A percentile compares a stretch with the other conserved stretches of the same genome.
Conservation (phyloP, 2,329 filamentous ascomycete genomes). For the Venturia pyrina region DNA sequence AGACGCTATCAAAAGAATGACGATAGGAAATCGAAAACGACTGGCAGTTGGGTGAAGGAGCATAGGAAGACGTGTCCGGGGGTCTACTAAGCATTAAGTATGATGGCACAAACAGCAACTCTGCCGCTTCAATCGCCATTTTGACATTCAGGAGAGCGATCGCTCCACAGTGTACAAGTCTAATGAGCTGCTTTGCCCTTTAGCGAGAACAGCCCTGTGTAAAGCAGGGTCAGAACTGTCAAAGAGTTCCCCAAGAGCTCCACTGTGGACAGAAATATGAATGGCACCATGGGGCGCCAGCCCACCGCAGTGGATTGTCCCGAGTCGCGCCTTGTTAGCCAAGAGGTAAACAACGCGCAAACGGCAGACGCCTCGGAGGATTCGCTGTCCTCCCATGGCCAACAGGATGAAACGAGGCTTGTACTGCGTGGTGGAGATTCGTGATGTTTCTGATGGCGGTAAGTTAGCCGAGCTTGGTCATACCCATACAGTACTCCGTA, state of each 20-base stretch:
- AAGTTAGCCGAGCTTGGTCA: not conserved
- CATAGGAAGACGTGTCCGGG: not conserved
- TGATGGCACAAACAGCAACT: not conserved
- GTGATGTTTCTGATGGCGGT: not conserved
- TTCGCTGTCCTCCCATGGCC: not conserved
- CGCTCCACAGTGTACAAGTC: not conserved
- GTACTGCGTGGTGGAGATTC: not conserved
- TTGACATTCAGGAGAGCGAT: not conserved
- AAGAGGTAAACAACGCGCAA: not conserved
- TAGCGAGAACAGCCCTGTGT: not conserved
- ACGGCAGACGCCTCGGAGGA: not conserved
- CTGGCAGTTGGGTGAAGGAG: not conserved
- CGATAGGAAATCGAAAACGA: not conserved
- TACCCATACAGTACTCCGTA: not conserved
- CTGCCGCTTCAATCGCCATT: not conserved
- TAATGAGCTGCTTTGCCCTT: not conserved
- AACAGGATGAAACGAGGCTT: not conserved
- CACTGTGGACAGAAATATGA: not conserved
- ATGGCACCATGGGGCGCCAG: not conserved
- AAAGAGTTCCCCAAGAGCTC: not conserved
- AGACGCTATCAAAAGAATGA: conserved; percentile 6
- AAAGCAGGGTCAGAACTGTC: not conserved
- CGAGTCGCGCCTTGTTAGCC: not conserved
- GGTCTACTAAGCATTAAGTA: not conserved
- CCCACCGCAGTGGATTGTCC: not conserved